These are phyloP conservation scores for Ocimum tenuiflorum DNA, from an alignment of 257 asterid species.

Conservation along the genomic window DNA sequence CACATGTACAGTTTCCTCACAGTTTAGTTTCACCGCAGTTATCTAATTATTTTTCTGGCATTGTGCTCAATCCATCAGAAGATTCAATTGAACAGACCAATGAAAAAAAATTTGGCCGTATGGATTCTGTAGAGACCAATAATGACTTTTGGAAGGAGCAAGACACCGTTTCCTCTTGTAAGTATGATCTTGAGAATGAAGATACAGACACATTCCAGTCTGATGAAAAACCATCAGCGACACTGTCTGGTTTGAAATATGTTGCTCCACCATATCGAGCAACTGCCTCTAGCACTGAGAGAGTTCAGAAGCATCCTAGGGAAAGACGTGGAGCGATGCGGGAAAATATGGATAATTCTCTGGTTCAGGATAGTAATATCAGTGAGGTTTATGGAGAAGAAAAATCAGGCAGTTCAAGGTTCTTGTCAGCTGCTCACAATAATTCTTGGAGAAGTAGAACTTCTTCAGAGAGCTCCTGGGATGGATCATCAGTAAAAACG, in stretches of 20 bases:
- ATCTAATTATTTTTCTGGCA: conserved; percentile 51
- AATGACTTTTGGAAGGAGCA: conserved; percentile 59
- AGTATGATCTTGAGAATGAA: conserved; percentile 44
- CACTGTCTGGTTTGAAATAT: conserved; percentile 44
- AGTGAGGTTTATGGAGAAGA: conserved; percentile 53
- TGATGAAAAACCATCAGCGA: conserved; percentile 44
- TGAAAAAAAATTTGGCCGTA: conserved; percentile 41
- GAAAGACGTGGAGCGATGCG: conserved; percentile 42
- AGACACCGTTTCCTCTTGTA: conserved; percentile 42
- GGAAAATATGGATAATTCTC: conserved; percentile 46
- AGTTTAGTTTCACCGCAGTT: conserved; percentile 54
- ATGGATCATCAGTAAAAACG: conserved; percentile 40
- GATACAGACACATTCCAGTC: conserved; percentile 35
- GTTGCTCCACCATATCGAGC: conserved; percentile 49
- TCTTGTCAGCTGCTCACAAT: conserved; percentile 35
- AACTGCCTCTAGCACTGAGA: conserved; percentile 36
- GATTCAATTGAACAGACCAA: conserved; percentile 44
- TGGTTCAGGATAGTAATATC: conserved; percentile 45
- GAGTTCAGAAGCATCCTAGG: conserved; percentile 43
- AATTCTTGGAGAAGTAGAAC: conserved; percentile 44
- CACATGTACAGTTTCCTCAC: conserved; percentile 53
- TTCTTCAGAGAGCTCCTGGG: conserved; percentile 58
- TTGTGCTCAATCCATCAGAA: conserved; percentile 47
- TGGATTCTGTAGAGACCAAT: conserved; percentile 46
- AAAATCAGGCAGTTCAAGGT: conserved; percentile 38